Conservation (phyloP, 2,329 filamentous ascomycete species). For the Dothistroma septosporum region DNA sequence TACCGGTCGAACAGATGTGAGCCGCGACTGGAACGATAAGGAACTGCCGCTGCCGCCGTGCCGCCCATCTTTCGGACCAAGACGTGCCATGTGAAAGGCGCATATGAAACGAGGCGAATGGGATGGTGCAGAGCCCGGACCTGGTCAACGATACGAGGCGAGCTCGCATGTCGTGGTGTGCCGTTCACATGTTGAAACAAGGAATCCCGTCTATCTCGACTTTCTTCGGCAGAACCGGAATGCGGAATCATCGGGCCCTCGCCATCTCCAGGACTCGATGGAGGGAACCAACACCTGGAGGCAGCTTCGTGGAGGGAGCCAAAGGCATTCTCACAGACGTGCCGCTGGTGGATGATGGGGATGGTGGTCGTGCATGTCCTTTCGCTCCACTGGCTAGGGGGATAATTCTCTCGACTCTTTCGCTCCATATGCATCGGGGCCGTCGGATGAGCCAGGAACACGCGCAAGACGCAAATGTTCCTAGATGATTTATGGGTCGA, state of each 20-base stretch:
- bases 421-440: no score
- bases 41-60: neutral
- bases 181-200: no score
- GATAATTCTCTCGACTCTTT: neutral
- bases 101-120: constrained; percentile 2
- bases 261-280: neutral
- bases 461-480: neutral
- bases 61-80: neutral
- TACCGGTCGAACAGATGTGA: neutral
- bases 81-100: neutral
- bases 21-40: neutral
- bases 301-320: neutral
- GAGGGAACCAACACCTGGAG: neutral
- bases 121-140: neutral
- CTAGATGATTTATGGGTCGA: neutral
- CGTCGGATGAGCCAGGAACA: neutral
- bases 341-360: neutral
- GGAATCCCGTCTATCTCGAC: neutral
- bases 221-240: neutral
- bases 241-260: neutral
- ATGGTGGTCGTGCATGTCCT: neutral
- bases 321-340: neutral
- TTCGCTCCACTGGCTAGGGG: neutral
- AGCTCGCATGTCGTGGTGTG: neutral
- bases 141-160: neutral